Base-by-base conservation (phyloP, 441 rosid genomes). In the Theobroma grandiflorum region DNA sequence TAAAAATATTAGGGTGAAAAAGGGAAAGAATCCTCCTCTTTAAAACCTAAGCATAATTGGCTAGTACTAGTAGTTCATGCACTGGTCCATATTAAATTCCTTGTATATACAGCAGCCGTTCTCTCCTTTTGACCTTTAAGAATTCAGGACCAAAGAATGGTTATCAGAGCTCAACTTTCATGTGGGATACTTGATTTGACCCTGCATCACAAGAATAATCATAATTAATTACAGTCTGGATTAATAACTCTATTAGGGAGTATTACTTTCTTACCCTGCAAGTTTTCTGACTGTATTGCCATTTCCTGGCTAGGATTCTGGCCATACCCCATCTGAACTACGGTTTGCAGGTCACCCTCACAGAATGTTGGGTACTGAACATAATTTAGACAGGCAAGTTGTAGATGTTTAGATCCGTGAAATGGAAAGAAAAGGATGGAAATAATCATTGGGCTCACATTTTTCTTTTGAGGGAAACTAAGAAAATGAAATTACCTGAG, bases 311-410 rank as follows among this genome's bases (percentile, higher is more conserved):
- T 84, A 6, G 77, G 84, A 72, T 82, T 89, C 74, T 91, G 95
- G 22, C 79, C 85, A 33, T 88, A 91, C 58, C 98, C 98, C 96
- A 91, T 90, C 45, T 90, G 94, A 74, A 95, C 93, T 74, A 96
- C 80, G 81, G 90, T 89, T 71, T 91, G 96, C 74, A 96, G 85
- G 79, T 96, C 98, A 81, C 89, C 97, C 75, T 91, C 94, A 38
- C 87, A 81, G 78, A 90, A 92, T 61, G 85, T 80, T 80, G 84
- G 85, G 73, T 78, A 84, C 93, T 92, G 87, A 20, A 83, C 55
- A 83, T 43, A 63, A 22, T 18, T 18, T 33, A 3, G 31, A 77
- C 45, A 40, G 6, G 0, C 8, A 37, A 61, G 45, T 43, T 43
- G 37, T 37, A 22, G 75, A 61, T 49, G 40, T 52, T 69, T 45